Evolutionary conservation across 768 basidiomycete genomes (phyloP).

Genomic region (Hortiboletus flavorubellus): DNA sequence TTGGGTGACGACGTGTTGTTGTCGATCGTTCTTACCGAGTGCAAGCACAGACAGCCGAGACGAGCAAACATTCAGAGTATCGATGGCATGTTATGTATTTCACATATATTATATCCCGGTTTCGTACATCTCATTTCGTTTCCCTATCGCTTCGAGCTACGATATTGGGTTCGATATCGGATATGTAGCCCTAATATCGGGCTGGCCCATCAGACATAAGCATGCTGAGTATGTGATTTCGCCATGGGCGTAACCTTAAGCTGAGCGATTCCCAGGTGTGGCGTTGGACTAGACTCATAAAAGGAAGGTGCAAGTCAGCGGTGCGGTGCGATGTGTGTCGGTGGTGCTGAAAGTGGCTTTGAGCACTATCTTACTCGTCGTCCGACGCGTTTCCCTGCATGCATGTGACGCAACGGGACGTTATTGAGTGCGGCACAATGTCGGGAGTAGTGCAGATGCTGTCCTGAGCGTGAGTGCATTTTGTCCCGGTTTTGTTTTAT

Average conservation of each 20-base stretch:
- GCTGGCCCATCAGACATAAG: conserved; percentile 20
- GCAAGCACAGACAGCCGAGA: neutral
- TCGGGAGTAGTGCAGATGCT: conserved; percentile 1
- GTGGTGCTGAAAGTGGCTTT: conserved; percentile 7
- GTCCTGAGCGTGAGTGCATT: conserved; percentile 4
- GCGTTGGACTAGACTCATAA: conserved; percentile 7
- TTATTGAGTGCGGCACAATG: neutral
- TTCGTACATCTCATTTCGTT: conserved; percentile 19
- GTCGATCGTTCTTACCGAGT: neutral
- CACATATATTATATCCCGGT: conserved; percentile 24
- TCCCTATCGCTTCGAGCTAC: conserved; percentile 7
- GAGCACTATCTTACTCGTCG: neutral
- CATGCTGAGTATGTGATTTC: conserved; percentile 5
- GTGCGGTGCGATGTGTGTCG: neutral
- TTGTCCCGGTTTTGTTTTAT: neutral
- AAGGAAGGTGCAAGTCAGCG: conserved; percentile 3
- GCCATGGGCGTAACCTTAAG: conserved; percentile 13
- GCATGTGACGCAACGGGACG: neutral
- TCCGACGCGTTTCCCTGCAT: neutral
- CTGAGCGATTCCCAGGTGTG: conserved; percentile 6
- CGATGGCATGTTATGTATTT: conserved; percentile 22
- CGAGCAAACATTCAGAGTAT: neutral
- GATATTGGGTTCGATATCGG: conserved; percentile 21
- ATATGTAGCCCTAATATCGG: conserved; percentile 20
- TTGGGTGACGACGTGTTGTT: neutral